Evolutionary conservation across 108 stramenopile species (phyloP).

Genomic region (Tribonema minus): DNA sequence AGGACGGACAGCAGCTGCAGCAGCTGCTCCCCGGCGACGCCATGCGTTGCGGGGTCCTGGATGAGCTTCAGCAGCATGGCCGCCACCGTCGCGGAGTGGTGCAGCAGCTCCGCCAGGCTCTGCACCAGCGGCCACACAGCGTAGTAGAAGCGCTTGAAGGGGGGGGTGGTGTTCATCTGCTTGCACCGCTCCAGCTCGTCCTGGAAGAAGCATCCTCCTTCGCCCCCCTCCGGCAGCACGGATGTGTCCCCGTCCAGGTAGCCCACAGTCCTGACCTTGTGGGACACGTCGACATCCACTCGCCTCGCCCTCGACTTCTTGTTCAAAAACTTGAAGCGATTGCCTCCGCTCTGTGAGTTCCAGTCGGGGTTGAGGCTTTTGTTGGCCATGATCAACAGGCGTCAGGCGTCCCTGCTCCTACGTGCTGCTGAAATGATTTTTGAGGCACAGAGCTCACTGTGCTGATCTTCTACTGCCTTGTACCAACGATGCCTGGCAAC

Average conservation of each 20-base stretch:
- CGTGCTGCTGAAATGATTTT: too few relatives aligned
- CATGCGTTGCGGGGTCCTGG: constrained; percentile 25
- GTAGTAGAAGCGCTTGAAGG: constrained; percentile 51
- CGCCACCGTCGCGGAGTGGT: constrained; percentile 31
- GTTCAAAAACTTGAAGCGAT: constrained; percentile 36
- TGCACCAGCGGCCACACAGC: constrained; percentile 50
- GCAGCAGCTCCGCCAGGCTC: constrained; percentile 35
- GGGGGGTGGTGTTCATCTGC: constrained; percentile 43
- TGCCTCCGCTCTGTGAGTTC: too few relatives aligned
- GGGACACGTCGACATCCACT: constrained; percentile 33
- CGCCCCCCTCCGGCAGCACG: constrained; percentile 18
- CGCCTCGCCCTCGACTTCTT: constrained; percentile 26
- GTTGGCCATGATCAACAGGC: too few relatives aligned
- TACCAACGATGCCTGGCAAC: too few relatives aligned
- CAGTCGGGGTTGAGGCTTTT: too few relatives aligned
- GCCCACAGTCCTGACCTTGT: constrained; percentile 28
- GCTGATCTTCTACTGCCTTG: too few relatives aligned
- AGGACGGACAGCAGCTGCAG: constrained; percentile 47
- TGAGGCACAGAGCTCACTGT: too few relatives aligned
- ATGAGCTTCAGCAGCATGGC: constrained; percentile 43
- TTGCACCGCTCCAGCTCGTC: constrained; percentile 42
- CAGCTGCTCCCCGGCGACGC: constrained; percentile 7
- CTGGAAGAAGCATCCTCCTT: constrained; percentile 36
- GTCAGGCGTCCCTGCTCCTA: too few relatives aligned
- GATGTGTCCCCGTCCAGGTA: constrained; percentile 30